Percentiles rank a stretch among this genome's conserved stretches.
Evolutionary conservation across 208 protist genomes (phyloP).

Genomic region (Leishmania amazonensis): DNA sequence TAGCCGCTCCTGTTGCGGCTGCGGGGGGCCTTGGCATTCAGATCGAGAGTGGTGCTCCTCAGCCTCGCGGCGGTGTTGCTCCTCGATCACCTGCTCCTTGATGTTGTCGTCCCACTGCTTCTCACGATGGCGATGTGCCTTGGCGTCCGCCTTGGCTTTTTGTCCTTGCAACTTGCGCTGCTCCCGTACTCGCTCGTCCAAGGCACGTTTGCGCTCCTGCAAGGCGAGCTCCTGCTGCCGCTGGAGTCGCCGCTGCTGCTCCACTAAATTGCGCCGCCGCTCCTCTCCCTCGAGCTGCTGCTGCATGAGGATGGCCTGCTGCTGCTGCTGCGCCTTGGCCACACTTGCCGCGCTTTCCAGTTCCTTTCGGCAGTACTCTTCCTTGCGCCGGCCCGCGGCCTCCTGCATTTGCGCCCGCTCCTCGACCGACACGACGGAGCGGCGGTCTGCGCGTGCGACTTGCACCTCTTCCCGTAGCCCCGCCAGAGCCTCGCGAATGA

Average conservation of each 20-base stretch:
- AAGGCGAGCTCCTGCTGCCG: conserved; percentile 54
- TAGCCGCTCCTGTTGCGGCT: conserved; percentile 20
- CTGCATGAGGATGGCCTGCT: conserved; percentile 43
- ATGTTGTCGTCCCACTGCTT: conserved; percentile 82
- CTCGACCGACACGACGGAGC: conserved; percentile 48
- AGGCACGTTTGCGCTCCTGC: conserved; percentile 52
- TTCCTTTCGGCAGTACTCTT: conserved; percentile 56
- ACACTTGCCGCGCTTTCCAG: conserved; percentile 50
- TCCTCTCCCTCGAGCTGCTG: conserved; percentile 61
- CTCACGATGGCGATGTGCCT: conserved; percentile 55
- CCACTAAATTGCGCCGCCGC: conserved; percentile 45
- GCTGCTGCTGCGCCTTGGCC: conserved; percentile 49
- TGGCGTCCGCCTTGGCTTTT: conserved; percentile 45
- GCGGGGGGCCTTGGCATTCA: conserved; percentile 7
- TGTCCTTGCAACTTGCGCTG: conserved; percentile 58
- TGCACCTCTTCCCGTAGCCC: conserved; percentile 67
- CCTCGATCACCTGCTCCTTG: conserved; percentile 40
- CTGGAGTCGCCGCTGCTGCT: conserved; percentile 51
- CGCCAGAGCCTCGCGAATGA: conserved; percentile 74
- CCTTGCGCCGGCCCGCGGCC: conserved; percentile 37
- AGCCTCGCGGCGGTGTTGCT: conserved; percentile 28
- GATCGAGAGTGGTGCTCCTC: conserved; percentile 17
- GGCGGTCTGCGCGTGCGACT: conserved; percentile 43
- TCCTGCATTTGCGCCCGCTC: conserved; percentile 50
- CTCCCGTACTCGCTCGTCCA: conserved; percentile 71